Percentiles rank a stretch among this genome's conserved stretches.
Conservation (phyloP, 805 yeast genomes). For the Kregervanrija fluxuum region DNA sequence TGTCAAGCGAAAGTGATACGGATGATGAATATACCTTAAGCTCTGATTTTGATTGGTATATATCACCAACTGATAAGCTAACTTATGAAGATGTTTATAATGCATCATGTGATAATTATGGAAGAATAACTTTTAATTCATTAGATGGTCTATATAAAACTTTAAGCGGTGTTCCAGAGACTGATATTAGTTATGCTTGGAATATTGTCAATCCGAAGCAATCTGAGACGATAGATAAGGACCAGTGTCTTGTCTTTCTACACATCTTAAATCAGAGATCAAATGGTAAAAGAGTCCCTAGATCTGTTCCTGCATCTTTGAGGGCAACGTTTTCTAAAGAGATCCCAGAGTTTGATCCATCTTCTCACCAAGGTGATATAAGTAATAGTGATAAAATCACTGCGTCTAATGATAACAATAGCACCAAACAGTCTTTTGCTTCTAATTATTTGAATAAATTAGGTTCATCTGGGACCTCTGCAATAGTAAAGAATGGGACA, state of each 20-base stretch:
- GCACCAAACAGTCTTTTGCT: conserved; percentile 38
- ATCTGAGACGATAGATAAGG: conserved; percentile 83
- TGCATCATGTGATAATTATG: conserved; percentile 67
- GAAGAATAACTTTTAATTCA: conserved; percentile 71
- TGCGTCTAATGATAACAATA: conserved; percentile 5
- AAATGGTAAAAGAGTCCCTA: conserved; percentile 75
- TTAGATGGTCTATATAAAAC: conserved; percentile 62
- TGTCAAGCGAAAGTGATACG: conserved; percentile 35
- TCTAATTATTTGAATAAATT: conserved; percentile 47
- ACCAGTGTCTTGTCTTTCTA: conserved; percentile 81
- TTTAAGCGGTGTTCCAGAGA: conserved; percentile 65
- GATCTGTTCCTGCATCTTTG: conserved; percentile 89
- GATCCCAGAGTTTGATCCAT: conserved; percentile 62
- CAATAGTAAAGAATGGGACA: conserved; percentile 26
- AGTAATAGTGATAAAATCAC: conserved; percentile 12
- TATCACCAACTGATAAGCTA: conserved; percentile 77
- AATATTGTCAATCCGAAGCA: conserved; percentile 88
- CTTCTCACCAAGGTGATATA: conserved; percentile 43
- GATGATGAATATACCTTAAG: conserved; percentile 60
- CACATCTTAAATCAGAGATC: conserved; percentile 86
- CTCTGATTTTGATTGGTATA: conserved; percentile 90
- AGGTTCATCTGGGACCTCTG: conserved; percentile 36
- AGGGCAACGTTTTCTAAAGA: conserved; percentile 89
- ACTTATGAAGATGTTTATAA: conserved; percentile 75
- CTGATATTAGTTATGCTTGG: conserved; percentile 90